A percentile compares a stretch with the other conserved stretches of the same genome.
Conservation (phyloP, 306 rosid genomes). For the Casuarina cunninghamiana region DNA sequence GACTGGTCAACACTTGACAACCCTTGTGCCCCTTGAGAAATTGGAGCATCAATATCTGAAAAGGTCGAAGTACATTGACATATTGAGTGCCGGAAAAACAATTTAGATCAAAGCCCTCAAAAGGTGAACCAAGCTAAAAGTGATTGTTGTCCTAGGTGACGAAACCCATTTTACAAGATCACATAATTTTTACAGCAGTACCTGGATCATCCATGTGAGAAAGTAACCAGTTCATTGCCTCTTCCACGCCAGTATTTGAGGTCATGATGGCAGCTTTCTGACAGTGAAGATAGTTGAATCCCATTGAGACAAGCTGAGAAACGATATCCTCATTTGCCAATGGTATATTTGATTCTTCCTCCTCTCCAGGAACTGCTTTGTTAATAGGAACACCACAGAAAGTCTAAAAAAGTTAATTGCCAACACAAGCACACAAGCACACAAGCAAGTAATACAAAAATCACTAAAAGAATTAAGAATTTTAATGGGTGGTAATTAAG, state of each 20-base stretch:
- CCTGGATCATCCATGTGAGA: slow-evolving; percentile 96
- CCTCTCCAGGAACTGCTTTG: slow-evolving; percentile 47
- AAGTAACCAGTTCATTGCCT: slow-evolving; percentile 97
- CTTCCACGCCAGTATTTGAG: slow-evolving; percentile 84
- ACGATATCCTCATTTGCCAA: slow-evolving; percentile 69
- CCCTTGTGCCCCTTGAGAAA: slow-evolving; percentile 47
- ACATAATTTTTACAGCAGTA: slow-evolving; percentile 11
- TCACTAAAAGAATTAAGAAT: background rate
- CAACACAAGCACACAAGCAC: background rate
- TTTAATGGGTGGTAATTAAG: background rate
- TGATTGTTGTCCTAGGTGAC: background rate
- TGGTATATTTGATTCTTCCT: slow-evolving; percentile 48
- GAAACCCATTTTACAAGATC: slow-evolving; percentile 4
- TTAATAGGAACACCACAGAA: slow-evolving; percentile 11
- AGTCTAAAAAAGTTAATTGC: background rate
- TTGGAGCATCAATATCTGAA: slow-evolving; percentile 73
- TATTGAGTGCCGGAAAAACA: slow-evolving; percentile 20
- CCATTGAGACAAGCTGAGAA: slow-evolving; percentile 92
- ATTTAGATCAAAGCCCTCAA: background rate
- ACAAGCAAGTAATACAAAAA: background rate
- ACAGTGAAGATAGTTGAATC: slow-evolving; percentile 74
- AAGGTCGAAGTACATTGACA: slow-evolving; percentile 14
- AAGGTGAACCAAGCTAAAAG: slow-evolving; percentile 16
- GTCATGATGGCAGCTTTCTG: slow-evolving; percentile 93
- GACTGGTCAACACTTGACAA: slow-evolving; percentile 59